Conservation (phyloP, 257 asterid genomes). For the Paraleonurus japonicus region DNA sequence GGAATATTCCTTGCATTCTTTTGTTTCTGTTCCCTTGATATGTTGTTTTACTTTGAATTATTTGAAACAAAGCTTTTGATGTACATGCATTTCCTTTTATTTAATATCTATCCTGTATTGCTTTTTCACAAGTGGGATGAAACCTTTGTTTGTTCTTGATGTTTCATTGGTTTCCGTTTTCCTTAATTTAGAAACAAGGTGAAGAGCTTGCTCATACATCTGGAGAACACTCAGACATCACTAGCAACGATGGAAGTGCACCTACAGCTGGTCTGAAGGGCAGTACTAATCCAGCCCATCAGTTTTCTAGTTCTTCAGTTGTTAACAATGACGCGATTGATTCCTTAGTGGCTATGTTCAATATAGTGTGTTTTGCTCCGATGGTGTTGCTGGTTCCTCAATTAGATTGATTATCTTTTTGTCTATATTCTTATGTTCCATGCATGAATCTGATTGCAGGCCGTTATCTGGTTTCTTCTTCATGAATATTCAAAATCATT, state of each 20-base stretch:
- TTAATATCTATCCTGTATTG: not conserved
- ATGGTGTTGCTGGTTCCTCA: too few relatives aligned
- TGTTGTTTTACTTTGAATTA: slow-evolving; percentile 11
- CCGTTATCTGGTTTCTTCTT: too few relatives aligned
- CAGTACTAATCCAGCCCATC: slow-evolving; percentile 31
- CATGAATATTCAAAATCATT: too few relatives aligned
- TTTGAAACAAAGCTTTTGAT: slow-evolving; percentile 8
- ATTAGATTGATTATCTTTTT: too few relatives aligned
- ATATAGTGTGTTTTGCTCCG: too few relatives aligned
- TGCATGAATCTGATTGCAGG: too few relatives aligned
- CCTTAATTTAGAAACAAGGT: slow-evolving; percentile 52
- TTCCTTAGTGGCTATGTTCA: too few relatives aligned
- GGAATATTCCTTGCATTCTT: not conserved
- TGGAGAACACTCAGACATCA: slow-evolving; percentile 51
- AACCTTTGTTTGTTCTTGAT: not conserved
- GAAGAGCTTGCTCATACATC: slow-evolving; percentile 58
- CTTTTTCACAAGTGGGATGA: not conserved
- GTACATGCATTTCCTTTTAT: not conserved
- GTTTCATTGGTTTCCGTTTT: not conserved
- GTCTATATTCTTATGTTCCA: too few relatives aligned
- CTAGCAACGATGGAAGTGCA: slow-evolving; percentile 48
- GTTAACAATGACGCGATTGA: too few relatives aligned
- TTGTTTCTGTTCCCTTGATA: slow-evolving; percentile 15
- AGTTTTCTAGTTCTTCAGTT: too few relatives aligned
- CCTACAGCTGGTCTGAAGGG: slow-evolving; percentile 41